Base-by-base conservation (phyloP, 164 flowering plant genomes). In the Saururus chinensis region DNA sequence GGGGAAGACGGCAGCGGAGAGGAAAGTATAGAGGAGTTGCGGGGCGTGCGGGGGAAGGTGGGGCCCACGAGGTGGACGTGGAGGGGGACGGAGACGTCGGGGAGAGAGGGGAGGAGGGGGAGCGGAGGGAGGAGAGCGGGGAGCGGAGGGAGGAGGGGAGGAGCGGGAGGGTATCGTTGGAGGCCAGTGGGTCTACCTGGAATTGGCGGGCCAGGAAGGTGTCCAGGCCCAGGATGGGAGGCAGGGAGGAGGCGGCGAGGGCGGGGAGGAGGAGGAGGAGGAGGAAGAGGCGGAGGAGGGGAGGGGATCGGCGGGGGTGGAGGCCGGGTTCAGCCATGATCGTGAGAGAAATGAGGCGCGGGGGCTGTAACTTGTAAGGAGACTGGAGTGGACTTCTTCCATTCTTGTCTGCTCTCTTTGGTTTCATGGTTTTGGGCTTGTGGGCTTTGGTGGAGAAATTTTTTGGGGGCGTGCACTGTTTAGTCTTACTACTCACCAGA, bases 1-100 rank as follows among this genome's bases (percentile, higher is more conserved):
- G 23, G 81, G 60, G 22, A n/a, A 4, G 26, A n/a, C 35, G 26
- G 65, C 20, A 61, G 75, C 68, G 64, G 74, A 66, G 41, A 57
- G 60, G 45, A 19, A n/a, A 21, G 41, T 5, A 11, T 35, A n/a
- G 40, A 57, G 60, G 42, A 57, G 45, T n/a, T 3, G n/a, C 22
- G 35, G 35, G 19, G 60, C 17, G 45, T 57, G 42, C 19, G 16
- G 20, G 37, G 9, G 23, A 13, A 5, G 37, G 23, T 16, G 60
- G 35, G 41, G 13, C 22, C 12, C 19, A 37, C 26, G 20, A 24
- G 60, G 60, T 57, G 60, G 60, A 37, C 20, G 45, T 24, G 60
- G 60, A 57, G 19, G 41, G 60, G 20, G 21, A 24, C 41, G 12
- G 35, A 37, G 60, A 30, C 21, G 60, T 0, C 21, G 35, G 26